These are phyloP conservation scores for Nicotiana obtusifolia DNA, from an alignment of 257 asterid genomes.

Conservation along the genomic window DNA sequence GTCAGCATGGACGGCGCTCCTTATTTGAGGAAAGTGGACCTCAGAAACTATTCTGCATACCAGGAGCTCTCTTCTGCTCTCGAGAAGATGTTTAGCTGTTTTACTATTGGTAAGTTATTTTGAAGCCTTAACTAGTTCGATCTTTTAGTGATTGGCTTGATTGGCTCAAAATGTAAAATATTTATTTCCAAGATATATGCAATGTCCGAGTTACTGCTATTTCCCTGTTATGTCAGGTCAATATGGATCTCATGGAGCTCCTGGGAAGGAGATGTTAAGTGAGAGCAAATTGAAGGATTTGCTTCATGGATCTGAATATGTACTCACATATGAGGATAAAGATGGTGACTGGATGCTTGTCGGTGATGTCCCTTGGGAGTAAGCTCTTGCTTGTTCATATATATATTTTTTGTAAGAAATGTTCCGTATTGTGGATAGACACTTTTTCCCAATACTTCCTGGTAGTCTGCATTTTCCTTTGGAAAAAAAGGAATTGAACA, in stretches of 20 bases:
- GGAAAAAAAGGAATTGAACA: neutral
- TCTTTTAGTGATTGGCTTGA: neutral
- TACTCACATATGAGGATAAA: conserved; percentile 66
- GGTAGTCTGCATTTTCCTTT: neutral
- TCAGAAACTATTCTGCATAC: conserved; percentile 50
- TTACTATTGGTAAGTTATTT: conserved; percentile 47
- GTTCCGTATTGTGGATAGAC: neutral
- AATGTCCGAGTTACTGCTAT: conserved; percentile 15
- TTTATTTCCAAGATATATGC: neutral
- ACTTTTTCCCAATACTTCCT: neutral
- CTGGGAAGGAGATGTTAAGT: conserved; percentile 47
- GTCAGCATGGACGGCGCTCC: conserved; percentile 88
- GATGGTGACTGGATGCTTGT: conserved; percentile 85
- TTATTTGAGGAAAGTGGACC: conserved; percentile 64
- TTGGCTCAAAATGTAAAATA: neutral
- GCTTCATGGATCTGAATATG: conserved; percentile 61
- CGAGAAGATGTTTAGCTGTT: conserved; percentile 73
- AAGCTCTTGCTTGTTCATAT: conserved; percentile 19
- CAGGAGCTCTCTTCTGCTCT: conserved; percentile 66
- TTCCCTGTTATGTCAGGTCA: conserved; percentile 39
- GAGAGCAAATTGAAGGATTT: conserved; percentile 64
- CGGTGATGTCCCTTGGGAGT: conserved; percentile 84
- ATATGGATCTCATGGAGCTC: conserved; percentile 58
- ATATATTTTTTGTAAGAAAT: neutral
- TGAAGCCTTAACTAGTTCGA: neutral